Evolutionary conservation across 768 basidiomycete species (phyloP).

Genomic region (Collybia mongolica): DNA sequence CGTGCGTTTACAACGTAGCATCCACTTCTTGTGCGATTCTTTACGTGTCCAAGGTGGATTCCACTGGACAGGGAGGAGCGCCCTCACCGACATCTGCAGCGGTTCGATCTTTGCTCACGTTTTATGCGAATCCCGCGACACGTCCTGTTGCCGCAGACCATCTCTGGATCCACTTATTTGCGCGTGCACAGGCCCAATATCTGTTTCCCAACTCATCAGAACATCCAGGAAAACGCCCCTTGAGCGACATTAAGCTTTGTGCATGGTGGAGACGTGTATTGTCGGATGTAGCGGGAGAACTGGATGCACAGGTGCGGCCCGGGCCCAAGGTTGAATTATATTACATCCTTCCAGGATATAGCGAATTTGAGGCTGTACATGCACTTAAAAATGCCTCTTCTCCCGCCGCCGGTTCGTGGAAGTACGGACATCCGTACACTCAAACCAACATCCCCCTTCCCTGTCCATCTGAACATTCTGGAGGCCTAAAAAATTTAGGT

Average conservation of each 20-base stretch:
- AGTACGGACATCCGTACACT: slow-evolving; percentile 79
- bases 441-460: slow-evolving; percentile 48
- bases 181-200: slow-evolving; percentile 88
- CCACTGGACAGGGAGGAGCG: slow-evolving; percentile 69
- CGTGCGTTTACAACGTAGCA: slow-evolving; percentile 71
- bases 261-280: slow-evolving; percentile 91
- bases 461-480: slow-evolving; percentile 31
- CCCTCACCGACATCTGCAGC: slow-evolving; percentile 73
- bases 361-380: slow-evolving; percentile 62
- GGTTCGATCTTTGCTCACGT: slow-evolving; percentile 62
- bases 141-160: slow-evolving; percentile 55
- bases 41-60: slow-evolving; percentile 94
- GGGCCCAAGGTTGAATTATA: slow-evolving; percentile 39
- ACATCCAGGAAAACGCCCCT: slow-evolving; percentile 63
- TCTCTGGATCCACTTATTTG: slow-evolving; percentile 87
- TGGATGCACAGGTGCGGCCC: slow-evolving; percentile 20
- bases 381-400: slow-evolving; percentile 43
- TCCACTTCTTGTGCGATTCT: slow-evolving; percentile 67
- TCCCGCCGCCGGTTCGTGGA: slow-evolving; percentile 43
- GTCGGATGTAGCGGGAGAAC: slow-evolving; percentile 47
- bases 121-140: slow-evolving; percentile 61
- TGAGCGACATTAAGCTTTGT: slow-evolving; percentile 79
- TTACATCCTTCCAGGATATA: slow-evolving; percentile 72
- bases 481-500: slow-evolving; percentile 50
- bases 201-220: slow-evolving; percentile 88